Evolutionary conservation across 2,329 filamentous ascomycete genomes (phyloP).

Genomic region (Neonectria sp.): DNA sequence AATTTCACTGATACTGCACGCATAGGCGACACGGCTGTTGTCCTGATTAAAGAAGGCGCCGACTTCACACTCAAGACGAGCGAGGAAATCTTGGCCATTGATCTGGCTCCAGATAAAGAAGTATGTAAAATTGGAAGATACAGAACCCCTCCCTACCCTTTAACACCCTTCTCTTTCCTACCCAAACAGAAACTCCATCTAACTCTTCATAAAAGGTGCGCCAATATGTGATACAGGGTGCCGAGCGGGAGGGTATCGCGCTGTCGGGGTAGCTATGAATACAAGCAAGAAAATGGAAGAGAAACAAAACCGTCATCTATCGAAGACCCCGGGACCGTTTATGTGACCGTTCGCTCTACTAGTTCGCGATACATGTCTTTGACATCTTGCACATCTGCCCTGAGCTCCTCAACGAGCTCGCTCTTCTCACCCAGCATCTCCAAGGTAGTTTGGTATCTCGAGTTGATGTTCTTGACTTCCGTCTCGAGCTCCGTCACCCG

Average conservation of each 20-base stretch:
- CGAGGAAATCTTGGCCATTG: slow-evolving; percentile 80
- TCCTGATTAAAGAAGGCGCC: slow-evolving; percentile 87
- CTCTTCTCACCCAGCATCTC: slow-evolving; percentile 98
- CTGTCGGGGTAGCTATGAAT: slow-evolving; percentile 53
- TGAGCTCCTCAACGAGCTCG: slow-evolving; percentile 92
- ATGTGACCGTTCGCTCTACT: slow-evolving; percentile 86
- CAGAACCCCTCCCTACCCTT: slow-evolving; percentile 8
- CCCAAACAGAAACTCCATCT: slow-evolving; percentile 38
- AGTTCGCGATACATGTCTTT: slow-evolving; percentile 97
- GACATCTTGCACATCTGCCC: slow-evolving; percentile 89
- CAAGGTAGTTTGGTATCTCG: slow-evolving; percentile 89
- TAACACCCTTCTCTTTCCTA: slow-evolving; percentile 18
- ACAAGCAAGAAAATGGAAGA: slow-evolving; percentile 36
- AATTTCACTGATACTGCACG: background rate
- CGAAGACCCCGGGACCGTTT: slow-evolving; percentile 42
- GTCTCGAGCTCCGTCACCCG: slow-evolving; percentile 76
- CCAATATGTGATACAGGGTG: slow-evolving; percentile 82
- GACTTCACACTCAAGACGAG: slow-evolving; percentile 83
- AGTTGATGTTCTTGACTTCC: slow-evolving; percentile 78
- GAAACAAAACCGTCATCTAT: slow-evolving; percentile 27
- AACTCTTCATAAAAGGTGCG: slow-evolving; percentile 68
- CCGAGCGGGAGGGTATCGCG: slow-evolving; percentile 88
- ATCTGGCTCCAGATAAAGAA: slow-evolving; percentile 89
- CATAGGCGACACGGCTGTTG: slow-evolving; percentile 83
- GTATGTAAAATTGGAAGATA: slow-evolving; percentile 61